Evolutionary conservation across 202 grass and related monocot species (phyloP), one percentile per base, ranked within the genome.

Genomic region (Elaeis oleifera): DNA sequence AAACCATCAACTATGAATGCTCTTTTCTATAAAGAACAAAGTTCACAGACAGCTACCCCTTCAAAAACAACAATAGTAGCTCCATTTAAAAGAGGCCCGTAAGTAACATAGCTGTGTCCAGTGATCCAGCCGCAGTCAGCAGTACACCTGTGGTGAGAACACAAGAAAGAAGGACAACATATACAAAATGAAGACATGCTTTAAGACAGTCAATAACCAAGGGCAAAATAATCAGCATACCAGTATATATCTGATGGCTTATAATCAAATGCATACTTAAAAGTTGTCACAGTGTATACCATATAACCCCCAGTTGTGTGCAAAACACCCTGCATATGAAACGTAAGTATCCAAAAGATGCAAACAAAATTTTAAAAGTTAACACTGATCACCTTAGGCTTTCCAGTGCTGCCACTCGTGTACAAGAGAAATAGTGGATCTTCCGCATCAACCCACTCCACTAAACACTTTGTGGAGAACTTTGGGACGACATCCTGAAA

Each of bases 121-220:
- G 94, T 97, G 65, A 97, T 97, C 94, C 94, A 97, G 5, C 94
- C 94, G 81, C 94, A 97, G 68, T 97, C 94, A 64, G 94, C 94
- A 71, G 94, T 97, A 63, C 94, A 97, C 94, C 94, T 97, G 69
- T 72, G 72, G 49, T 59, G 19, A 77, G 74, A 76, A 86, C n/a
- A 82, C 59, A 58, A 55, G 51, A 70, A 44, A 44, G 36, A 44
- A 44, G 9, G 36, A 44, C 11, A 9, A 44, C 6, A 44, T 13
- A 13, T 44, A 44, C 36, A 44, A 14, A 36, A 44, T 44, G 39
- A 79, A 36, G 36, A 49, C 59, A 71, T 26, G 23, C 7, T 18
- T 22, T 51, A 55, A 59, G 0, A 16, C 32, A 51, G 25, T 6
- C 14, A 50, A 23, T 21, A 23, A 39, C 9, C 28, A 68, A 81